Evolutionary conservation across 768 basidiomycete genomes (phyloP).

Genomic region (Hydnomerulius pinastri): DNA sequence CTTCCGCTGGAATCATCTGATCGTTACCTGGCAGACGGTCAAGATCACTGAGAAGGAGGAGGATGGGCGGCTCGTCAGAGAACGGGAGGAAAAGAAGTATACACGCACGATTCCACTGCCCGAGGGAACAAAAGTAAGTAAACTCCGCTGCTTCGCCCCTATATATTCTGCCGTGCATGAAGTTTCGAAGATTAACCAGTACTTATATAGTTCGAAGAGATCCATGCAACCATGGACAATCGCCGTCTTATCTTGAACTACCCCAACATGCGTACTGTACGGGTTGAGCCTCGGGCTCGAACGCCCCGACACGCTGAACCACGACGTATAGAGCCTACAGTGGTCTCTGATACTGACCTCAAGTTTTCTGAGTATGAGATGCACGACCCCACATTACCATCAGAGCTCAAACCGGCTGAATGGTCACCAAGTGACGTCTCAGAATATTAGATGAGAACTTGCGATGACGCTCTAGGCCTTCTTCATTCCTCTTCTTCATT

Average conservation of each 20-base stretch:
- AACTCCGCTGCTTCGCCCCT: background rate
- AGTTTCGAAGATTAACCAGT: background rate
- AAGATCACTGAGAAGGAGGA: constrained; percentile 65
- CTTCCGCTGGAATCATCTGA: constrained; percentile 60
- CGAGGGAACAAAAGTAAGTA: constrained; percentile 67
- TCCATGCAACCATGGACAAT: constrained; percentile 66
- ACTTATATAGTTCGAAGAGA: constrained; percentile 64
- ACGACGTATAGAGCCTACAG: constrained; percentile 34
- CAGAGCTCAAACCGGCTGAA: constrained; percentile 27
- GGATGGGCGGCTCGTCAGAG: constrained; percentile 58
- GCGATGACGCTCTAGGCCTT: background rate
- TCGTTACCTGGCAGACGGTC: constrained; percentile 66
- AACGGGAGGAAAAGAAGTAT: constrained; percentile 62
- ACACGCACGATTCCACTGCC: constrained; percentile 71
- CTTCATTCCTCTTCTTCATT: constrained; percentile 4
- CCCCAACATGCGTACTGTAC: constrained; percentile 46
- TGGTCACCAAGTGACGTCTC: constrained; percentile 28
- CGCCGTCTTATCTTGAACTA: constrained; percentile 64
- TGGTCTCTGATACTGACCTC: constrained; percentile 31
- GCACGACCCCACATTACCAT: background rate
- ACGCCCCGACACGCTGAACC: constrained; percentile 27
- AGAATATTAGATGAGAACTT: constrained; percentile 29
- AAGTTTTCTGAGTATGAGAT: constrained; percentile 29
- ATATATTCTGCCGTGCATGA: background rate
- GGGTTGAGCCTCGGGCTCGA: constrained; percentile 32